Evolutionary conservation across 495 filamentous ascomycete genomes (phyloP).

Genomic region (Letharia columbiana): DNA sequence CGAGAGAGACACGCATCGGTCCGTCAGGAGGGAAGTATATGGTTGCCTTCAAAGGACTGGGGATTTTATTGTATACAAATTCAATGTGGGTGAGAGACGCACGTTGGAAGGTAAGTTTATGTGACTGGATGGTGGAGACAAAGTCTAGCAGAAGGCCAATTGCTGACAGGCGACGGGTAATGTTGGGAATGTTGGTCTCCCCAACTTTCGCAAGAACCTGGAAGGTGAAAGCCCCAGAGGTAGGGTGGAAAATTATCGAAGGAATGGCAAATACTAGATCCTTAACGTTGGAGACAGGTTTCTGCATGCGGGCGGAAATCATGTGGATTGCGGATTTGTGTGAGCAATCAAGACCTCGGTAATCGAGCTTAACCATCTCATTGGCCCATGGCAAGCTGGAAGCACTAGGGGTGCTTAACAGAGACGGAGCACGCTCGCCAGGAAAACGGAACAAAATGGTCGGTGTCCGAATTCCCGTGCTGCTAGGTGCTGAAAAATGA

Average conservation of each 20-base stretch:
- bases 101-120: conserved; percentile 43
- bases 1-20: conserved; percentile 40
- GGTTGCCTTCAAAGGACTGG: conserved; percentile 26
- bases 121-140: conserved; percentile 50
- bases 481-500: conserved; percentile 23
- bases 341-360: conserved; percentile 36
- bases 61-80: conserved; percentile 47
- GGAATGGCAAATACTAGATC: conserved; percentile 46
- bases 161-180: conserved; percentile 48
- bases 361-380: conserved; percentile 45
- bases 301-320: conserved; percentile 35
- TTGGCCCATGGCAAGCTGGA: conserved; percentile 39
- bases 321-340: conserved; percentile 25
- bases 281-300: conserved; percentile 35
- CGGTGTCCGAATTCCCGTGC: conserved; percentile 29
- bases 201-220: conserved; percentile 50
- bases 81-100: conserved; percentile 53
- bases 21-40: conserved; percentile 31
- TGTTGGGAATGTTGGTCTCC: conserved; percentile 41
- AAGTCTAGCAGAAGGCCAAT: conserved; percentile 59
- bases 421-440: conserved; percentile 30
- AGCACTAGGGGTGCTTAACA: conserved; percentile 19
- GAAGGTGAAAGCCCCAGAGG: conserved; percentile 44
- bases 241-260: conserved; percentile 48
- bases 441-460: conserved; percentile 37